Evolutionary conservation across 441 rosid species (phyloP), one percentile per base, ranked within the genome.

Genomic region (Rhodomyrtus psidioides): DNA sequence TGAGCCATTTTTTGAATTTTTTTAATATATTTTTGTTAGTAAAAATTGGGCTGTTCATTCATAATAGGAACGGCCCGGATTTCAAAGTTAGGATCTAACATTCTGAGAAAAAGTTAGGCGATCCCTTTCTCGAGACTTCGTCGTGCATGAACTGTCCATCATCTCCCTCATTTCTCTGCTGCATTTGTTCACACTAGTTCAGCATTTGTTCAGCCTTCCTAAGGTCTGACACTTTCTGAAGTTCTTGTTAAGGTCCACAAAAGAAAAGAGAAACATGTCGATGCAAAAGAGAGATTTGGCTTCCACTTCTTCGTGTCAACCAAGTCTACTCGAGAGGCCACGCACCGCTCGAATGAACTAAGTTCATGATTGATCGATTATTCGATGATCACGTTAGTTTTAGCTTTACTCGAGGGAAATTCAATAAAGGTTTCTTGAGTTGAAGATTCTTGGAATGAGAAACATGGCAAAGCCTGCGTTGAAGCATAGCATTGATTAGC

Each of bases 291-390:
- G 74, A 60, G 74, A 42, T 60, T 60, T 5, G 2, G 3, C 74
- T 34, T 13, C 74, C 74, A 27, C 42, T 0, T 16, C 42, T 28
- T 28, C 74, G 8, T 42, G 42, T 60, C 42, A 28, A 60, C 15
- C 74, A 16, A 28, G 42, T 28, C 23, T 14, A 60, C 12, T 19
- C 74, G 28, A 60, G 74, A 60, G 6, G 74, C 74, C 3, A 0
- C 0, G 6, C 1, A 0, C 16, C 12, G 12, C 6, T 60, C 74
- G 39, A 60, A 60, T 12, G 3, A 19, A 30, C 23, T 60, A 28
- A 60, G 74, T 60, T 60, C 19, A 59, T n/a, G 0, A 19, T 0
- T 27, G 65, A 16, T 59, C 0, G 65, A 59, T 14, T 0, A 0
- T 28, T 3, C 10, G 65, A 58, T 27, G 42, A 60, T 60, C 23